Percentiles rank a stretch among this genome's conserved stretches.
These are phyloP conservation scores for Quercus agrifolia DNA, from an alignment of 306 rosid genomes.

Conservation along the genomic window DNA sequence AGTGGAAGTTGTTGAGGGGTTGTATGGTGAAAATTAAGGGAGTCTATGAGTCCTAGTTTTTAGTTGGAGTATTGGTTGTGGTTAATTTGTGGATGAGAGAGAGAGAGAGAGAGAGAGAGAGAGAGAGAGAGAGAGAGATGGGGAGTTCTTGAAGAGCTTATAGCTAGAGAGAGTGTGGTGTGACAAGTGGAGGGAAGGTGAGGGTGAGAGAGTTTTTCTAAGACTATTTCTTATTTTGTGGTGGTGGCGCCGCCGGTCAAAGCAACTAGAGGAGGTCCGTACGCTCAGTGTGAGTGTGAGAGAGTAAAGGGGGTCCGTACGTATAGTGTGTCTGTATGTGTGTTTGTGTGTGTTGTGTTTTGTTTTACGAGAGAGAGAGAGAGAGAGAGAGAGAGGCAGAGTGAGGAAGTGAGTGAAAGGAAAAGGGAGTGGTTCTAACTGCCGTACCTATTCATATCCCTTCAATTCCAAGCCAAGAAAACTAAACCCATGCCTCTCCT, in stretches of 20 bases:
- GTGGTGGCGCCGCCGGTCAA: slow-evolving; percentile 61
- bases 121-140: slow-evolving; percentile 36
- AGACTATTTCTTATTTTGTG: slow-evolving; percentile 24
- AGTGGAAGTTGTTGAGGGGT: slow-evolving; percentile 47
- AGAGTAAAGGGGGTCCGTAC: slow-evolving; percentile 30
- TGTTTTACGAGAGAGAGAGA: slow-evolving; percentile 10
- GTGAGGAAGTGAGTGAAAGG: slow-evolving; percentile 32
- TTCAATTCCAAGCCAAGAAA: slow-evolving; percentile 62
- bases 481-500: slow-evolving; percentile 52
- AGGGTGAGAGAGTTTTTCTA: slow-evolving; percentile 64
- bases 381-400: slow-evolving; percentile 16
- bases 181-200: slow-evolving; percentile 71
- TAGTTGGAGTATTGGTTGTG: slow-evolving; percentile 58
- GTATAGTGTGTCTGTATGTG: neutral
- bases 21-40: slow-evolving; percentile 52
- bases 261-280: slow-evolving; percentile 29
- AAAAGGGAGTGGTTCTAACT: slow-evolving; percentile 55
- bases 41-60: slow-evolving; percentile 59
- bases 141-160: slow-evolving; percentile 19
- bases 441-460: slow-evolving; percentile 63
- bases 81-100: slow-evolving; percentile 52
- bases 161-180: slow-evolving; percentile 30
- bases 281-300: slow-evolving; percentile 2
- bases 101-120: slow-evolving; percentile 41
- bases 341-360: slow-evolving; percentile 9